Base-by-base conservation (phyloP, 768 basidiomycete species). In the Pisolithus tinctorius region DNA sequence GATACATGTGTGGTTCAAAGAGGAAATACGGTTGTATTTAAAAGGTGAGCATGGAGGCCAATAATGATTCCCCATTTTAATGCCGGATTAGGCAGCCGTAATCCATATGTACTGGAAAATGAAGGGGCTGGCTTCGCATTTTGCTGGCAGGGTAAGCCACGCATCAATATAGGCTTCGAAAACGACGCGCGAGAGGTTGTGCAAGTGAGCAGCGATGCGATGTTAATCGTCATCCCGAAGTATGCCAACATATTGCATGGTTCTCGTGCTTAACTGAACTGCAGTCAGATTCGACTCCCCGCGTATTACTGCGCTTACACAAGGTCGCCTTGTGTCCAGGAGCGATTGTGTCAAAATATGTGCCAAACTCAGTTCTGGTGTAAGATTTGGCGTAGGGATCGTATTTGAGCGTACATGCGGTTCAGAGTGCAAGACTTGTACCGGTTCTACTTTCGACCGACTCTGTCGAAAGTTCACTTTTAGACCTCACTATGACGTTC, bases 171-270 rank as follows among this genome's bases (percentile, higher is more conserved):
- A 48, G 87, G 82, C 14, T 77, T 82, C 50, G 73, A 73, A 45
- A 93, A 93, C 61, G 70, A 74, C 20, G 81, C 91, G 56, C 71
- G 71, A 40, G 93, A 97, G 63, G 69, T 93, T 23, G 75, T 93
- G 27, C 93, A 97, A 71, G 80, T 96, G 30, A 73, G 73, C 44
- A 89, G 90, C 58, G 83, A 92, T 30, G 75, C 80, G 5, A 88
- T 93, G 79, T 66, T 86, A 34, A 82, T 96, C 49, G 83, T 85
- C 5, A 84, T 96, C 51, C 94, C 94, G 6, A 83, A 88, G 89
- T 93, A 63, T 68, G 84, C 69, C 14, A n/a, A 38, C 31, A 20
- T 23, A 30, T 52, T 30, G 37, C 16, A 20, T 37, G 20, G 42
- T 13, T 17, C n/a, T 44, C 36, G 25, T 44, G 9, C 7, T 14